Evolutionary conservation across 2,329 filamentous ascomycete species (phyloP), one percentile per base, ranked within the genome.

Genomic region (Apiospora phragmitis): DNA sequence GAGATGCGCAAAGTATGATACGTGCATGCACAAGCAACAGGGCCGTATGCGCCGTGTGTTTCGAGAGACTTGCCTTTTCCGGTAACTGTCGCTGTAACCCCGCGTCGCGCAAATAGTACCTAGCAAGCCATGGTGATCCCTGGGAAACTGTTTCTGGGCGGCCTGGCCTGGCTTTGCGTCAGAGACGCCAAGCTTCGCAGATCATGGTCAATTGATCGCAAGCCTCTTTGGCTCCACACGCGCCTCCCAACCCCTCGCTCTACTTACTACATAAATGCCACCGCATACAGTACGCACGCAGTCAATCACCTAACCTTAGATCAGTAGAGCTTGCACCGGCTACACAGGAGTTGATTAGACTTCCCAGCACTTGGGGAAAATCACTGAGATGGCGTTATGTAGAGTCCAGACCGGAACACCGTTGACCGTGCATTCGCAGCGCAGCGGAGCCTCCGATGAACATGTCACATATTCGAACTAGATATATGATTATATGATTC

Each of bases 171-270:
- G 55, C 55, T 47, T 51, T 70, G 69, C 69, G 69, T 70, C 69
- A 70, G 45, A 67, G 62, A 43, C 69, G 59, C 69, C 69, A 70
- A 70, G 69, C 59, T 41, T 70, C 69, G 69, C 62, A 67, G 69
- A 70, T 70, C 69, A 42, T 66, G 55, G 55, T 62, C 55, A 62
- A n/a, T 62, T 62, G 29, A 69, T 47, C 65, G 51, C 29, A 62
- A 69, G 43, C 68, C 49, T 69, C 67, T 38, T 7, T n/a, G 42
- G 42, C 45, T 67, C 65, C 65, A 43, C 65, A 21, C 42, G 65
- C 42, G 42, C 26, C 42, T 67, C 32, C 65, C 65, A 47, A 47
- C 65, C 65, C 55, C 55, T 62, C 32, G 26, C 38, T 14, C 62
- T 24, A 41, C 62, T 38, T 38, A 47, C 41, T 29, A 67, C 45